A percentile compares a stretch with the other conserved stretches of the same genome.
phyloP scores from a whole-genome alignment of 768 basidiomycete genomes.

The Serendipita sp. region DNA sequence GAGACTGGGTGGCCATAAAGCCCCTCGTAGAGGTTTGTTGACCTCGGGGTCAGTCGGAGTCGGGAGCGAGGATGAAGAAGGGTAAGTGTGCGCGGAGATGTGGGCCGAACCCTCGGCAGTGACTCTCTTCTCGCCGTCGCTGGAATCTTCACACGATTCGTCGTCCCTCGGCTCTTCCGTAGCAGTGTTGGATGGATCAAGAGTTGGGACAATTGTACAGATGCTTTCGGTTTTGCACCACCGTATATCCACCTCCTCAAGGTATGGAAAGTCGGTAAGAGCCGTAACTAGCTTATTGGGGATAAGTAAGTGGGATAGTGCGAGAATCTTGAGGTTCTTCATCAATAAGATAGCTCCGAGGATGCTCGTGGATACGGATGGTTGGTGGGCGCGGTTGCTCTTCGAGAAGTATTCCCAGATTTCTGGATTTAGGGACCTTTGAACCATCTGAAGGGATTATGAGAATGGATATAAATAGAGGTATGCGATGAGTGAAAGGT shows the following conservation, averaged over 20 bases:
- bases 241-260: neutral
- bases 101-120: neutral
- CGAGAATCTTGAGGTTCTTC: neutral
- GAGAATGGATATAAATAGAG: too few relatives aligned
- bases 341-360: neutral
- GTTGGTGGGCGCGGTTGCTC: neutral
- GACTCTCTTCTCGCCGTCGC: neutral
- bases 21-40: too few relatives aligned
- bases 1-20: neutral
- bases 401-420: too few relatives aligned
- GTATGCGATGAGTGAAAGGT: too few relatives aligned
- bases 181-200: neutral
- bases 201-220: neutral
- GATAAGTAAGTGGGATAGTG: neutral
- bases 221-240: neutral
- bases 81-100: too few relatives aligned
- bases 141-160: neutral
- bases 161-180: neutral
- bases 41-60: neutral
- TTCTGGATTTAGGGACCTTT: too few relatives aligned
- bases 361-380: neutral
- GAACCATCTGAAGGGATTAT: too few relatives aligned
- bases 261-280: neutral
- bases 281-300: neutral
- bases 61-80: too few relatives aligned